Conservation (phyloP, 805 yeast genomes). For the Myxozyma neotropica region DNA sequence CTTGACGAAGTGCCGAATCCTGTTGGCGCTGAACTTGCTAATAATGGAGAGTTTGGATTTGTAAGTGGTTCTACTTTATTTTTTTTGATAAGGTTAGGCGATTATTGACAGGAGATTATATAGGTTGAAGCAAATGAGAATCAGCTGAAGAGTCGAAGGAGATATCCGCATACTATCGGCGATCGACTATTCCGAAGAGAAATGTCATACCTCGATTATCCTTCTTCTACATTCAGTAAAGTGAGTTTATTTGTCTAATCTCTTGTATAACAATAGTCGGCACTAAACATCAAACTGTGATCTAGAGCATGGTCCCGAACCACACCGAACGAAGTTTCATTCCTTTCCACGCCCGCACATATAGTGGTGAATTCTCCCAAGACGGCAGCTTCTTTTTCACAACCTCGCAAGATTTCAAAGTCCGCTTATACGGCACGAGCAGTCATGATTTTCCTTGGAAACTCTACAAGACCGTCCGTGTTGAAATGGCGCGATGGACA, state of each 20-base stretch:
- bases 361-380: conserved; percentile 39
- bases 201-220: conserved; percentile 13
- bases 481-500: conserved; percentile 37
- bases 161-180: conserved; percentile 24
- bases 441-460: conserved; percentile 31
- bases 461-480: conserved; percentile 29
- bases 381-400: conserved; percentile 38
- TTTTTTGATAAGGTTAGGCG: background rate
- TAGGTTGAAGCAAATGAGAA: conserved; percentile 23
- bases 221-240: conserved; percentile 20
- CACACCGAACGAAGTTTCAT: conserved; percentile 6
- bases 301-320: conserved; percentile 28
- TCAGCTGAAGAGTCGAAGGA: conserved; percentile 22
- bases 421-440: conserved; percentile 33
- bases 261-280: background rate
- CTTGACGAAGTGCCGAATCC: conserved; percentile 30
- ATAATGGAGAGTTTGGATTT: conserved; percentile 31
- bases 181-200: conserved; percentile 31
- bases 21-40: conserved; percentile 26
- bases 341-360: conserved; percentile 34
- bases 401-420: conserved; percentile 37
- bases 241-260: conserved; percentile 14
- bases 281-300: background rate
- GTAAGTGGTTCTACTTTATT: conserved; percentile 2
- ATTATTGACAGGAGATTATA: background rate